Base-by-base conservation (phyloP, 2,329 filamentous ascomycete species). In the Epichloe sibirici region DNA sequence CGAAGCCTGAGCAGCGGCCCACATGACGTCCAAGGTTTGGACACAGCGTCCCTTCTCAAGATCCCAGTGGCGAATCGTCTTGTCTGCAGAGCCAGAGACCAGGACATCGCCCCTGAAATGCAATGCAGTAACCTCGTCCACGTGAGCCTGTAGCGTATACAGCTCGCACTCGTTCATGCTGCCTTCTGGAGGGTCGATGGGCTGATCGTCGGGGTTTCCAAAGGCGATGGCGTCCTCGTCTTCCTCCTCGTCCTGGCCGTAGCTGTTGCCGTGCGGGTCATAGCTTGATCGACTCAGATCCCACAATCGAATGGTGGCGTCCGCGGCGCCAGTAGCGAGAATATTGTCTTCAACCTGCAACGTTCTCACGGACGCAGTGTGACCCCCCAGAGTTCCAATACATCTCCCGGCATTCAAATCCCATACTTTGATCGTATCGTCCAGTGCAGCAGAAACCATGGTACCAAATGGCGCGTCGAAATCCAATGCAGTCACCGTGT, bases 401-500 rank as follows among this genome's bases (percentile, higher is more conserved):
- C 91, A 97, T 37, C 90, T 81, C 39, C 93, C 93, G 3, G 88
- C 86, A 63, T 93, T 96, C 58, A 98, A 74, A 69, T 98, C 93
- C 93, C 93, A 98, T 21, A 98, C 93, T 56, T 88, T 81, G 44
- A 98, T 86, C 1, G 89, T 90, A 66, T 98, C 93, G 65, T 98
- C 93, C 62, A 96, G 73, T 9, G 90, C 88, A 9, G 93, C 86
- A 7, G 90, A 91, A 5, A 97, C 89, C 80, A 97, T 82, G 21
- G 89, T 94, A 15, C 93, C 93, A 67, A 97, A 97, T 0, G 93
- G 93, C n/a, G 86, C 86, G 66, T 98, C 93, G 67, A 98, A 98
- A 69, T 97, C 93, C 56, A 98, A 68, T 7, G 91, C 86, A 1
- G 90, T 95, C 56, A 98, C 86, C 53, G 79, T 80, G 65, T 98